Base-by-base conservation (phyloP, 148 eudicot species). In the Cornus kousa region DNA sequence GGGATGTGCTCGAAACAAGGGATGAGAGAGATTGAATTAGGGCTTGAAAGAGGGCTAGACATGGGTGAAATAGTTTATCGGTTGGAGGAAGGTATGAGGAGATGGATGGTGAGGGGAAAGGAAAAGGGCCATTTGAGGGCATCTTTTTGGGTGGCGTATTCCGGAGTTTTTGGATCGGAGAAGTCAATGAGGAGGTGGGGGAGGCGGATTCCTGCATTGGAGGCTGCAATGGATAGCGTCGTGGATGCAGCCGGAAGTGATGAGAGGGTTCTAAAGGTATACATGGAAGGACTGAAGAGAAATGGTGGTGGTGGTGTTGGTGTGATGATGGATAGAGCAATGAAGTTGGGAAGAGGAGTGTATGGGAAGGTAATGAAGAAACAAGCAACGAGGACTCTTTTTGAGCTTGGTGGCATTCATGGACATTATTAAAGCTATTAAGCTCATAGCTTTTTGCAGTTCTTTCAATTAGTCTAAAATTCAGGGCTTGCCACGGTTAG, bases 281-380 rank as follows among this genome's bases (percentile, higher is more conserved):
- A 85, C 39, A 74, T 85, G 74, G 87, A 86, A 83, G 88, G 89
- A 60, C 67, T 93, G 80, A 91, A 87, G 90, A 90, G 86, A 77
- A 76, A 48, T 64, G 68, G 82, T 22, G 71, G 84, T n/a, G 77
- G 81, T 12, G 74, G 82, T 50, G 57, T 0, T 50, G 59, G 59
- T 12, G 59, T 53, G 77, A 96, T 91, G 74, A 90, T 90, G 93
- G 98, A 93, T 74, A 90, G 80, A 79, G 90, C 82, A 79, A 87
- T 93, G 85, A 95, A 89, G 85, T 81, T 93, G 43, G 97, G 97
- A 70, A 95, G 97, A 88, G 98, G 98, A 68, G 79, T 91, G 62
- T 95, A 95, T 93, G 97, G 98, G 76, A 95, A 91, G 77, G 77
- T 90, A 32, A 77, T 95, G 83, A 95, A 88, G 88, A 95, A 89